Evolutionary conservation across 805 yeast genomes (phyloP), one percentile per base, ranked within the genome.

Genomic region (Saccharomycopsis babjevae): DNA sequence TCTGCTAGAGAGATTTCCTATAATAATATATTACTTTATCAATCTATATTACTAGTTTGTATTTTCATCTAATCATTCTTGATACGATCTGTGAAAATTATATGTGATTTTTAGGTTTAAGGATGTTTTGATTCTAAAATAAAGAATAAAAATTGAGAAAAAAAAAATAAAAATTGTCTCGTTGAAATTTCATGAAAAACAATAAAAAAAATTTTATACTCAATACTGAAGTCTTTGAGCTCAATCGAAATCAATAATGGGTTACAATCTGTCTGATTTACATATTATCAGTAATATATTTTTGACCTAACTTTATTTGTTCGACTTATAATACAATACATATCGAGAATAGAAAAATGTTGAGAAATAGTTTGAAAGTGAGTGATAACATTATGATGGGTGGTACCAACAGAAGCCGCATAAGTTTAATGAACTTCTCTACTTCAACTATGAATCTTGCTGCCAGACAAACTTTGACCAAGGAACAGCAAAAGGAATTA

Each of bases 401-500:
- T 28, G 28, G 52, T 15, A 22, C 11, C 16, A 28, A 32, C 25
- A 42, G 50, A 42, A 42, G 28, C 22, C n/a, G 52, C 50, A n/a
- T 18, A 42, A 22, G 32, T 46, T 4, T 25, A 38, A 43, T 25
- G 20, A 38, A 43, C 39, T 56, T 59, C 36, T 60, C 62, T 22
- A 57, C 62, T 16, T 50, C 59, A 7, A 52, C 59, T 5, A 52
- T 57, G 2, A 39, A 13, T 28, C 16, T 50, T 13, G 52, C 52
- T 25, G 52, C 52, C 52, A 46, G 52, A 46, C 54, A 18, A 30
- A 25, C 34, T 20, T 54, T 55, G 38, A 16, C 56, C 36, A 40
- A 54, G 36, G 60, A 38, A 7, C 66, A 67, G 32, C 62, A 67
- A 15, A 72, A 70, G 63, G 74, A 71, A 54, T 72, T 71, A 61